A percentile compares a stretch with the other conserved stretches of the same genome.
Evolutionary conservation across 2,329 filamentous ascomycete species (phyloP).

Genomic region (Colletotrichum echinochloae): DNA sequence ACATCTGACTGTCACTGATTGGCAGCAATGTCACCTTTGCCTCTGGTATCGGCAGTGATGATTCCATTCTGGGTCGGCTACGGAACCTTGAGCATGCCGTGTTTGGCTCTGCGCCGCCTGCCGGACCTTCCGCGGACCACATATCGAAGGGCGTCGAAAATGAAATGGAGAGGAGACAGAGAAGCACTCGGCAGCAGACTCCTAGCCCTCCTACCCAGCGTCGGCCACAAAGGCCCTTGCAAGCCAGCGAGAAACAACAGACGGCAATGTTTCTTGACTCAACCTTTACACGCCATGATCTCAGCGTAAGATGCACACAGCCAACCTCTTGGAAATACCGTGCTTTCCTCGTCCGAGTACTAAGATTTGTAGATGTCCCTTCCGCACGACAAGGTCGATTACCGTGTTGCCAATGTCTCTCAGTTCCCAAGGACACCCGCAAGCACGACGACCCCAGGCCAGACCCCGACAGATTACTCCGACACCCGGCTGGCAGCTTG

Average conservation of each 20-base stretch:
- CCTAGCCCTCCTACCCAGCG: not conserved
- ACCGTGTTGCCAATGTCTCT: conserved; percentile 10
- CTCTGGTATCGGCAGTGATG: conserved; percentile 9
- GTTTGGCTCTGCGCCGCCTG: conserved; percentile 34
- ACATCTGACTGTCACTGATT: not conserved
- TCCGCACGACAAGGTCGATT: conserved; percentile 14
- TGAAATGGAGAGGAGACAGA: not conserved
- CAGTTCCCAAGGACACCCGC: conserved; percentile 26
- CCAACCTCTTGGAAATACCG: not conserved
- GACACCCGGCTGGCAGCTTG: conserved; percentile 6
- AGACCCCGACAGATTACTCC: not conserved
- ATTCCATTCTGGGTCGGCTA: conserved; percentile 44
- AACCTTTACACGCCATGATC: conserved; percentile 20
- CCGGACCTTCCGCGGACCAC: conserved; percentile 11
- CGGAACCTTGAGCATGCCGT: conserved; percentile 46
- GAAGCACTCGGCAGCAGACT: not conserved
- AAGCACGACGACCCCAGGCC: not conserved
- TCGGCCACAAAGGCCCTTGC: not conserved
- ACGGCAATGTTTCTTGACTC: conserved; percentile 30
- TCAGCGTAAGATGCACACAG: not conserved
- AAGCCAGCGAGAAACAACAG: conserved; percentile 25
- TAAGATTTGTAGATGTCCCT: not conserved
- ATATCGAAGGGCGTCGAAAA: no score
- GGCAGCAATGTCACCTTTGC: not conserved
- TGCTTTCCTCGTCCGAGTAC: not conserved